Percentiles rank a stretch among this genome's conserved stretches.
phyloP scores from a whole-genome alignment of 1,284 basidiomycete genomes.

The Ceratobasidium sp. region DNA sequence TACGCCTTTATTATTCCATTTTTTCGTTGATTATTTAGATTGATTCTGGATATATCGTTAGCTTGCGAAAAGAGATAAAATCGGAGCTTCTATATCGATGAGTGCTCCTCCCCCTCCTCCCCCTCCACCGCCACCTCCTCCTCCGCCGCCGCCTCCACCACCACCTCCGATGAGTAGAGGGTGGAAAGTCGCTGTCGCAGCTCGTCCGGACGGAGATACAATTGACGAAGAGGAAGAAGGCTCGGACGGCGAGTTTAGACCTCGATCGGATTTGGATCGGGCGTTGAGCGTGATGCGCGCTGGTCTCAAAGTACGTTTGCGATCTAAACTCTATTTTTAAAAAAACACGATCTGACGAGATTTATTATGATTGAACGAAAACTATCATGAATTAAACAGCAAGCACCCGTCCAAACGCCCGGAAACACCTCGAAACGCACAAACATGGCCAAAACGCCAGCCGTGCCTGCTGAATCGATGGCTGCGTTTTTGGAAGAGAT shows the following conservation, averaged over 20 bases:
- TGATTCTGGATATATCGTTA: constrained; percentile 22
- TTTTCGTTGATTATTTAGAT: background rate
- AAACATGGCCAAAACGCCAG: constrained; percentile 61
- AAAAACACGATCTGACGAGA: too few relatives aligned
- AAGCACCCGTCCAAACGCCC: constrained; percentile 15
- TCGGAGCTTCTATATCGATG: constrained; percentile 57
- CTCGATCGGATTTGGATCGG: constrained; percentile 64
- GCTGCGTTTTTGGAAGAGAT: constrained; percentile 82
- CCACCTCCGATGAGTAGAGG: constrained; percentile 13
- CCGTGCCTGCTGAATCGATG: constrained; percentile 82
- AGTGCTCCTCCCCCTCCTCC: constrained; percentile 53
- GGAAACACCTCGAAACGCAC: constrained; percentile 24
- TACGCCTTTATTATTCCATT: constrained; percentile 55
- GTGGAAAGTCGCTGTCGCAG: constrained; percentile 16
- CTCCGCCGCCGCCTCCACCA: constrained; percentile 66
- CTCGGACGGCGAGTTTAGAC: constrained; percentile 73
- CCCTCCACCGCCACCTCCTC: constrained; percentile 60
- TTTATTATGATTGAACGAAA: too few relatives aligned
- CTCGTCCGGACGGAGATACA: constrained; percentile 43
- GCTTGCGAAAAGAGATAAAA: constrained; percentile 38
- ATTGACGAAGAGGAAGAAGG: constrained; percentile 64
- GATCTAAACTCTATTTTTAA: too few relatives aligned
- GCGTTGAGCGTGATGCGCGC: constrained; percentile 39
- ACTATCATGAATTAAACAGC: too few relatives aligned
- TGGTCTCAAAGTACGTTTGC: constrained; percentile 58